Evolutionary conservation across 169 alveolate species (phyloP), one percentile per base, ranked within the genome.

Genomic region (Cardiosporidium cionae): DNA sequence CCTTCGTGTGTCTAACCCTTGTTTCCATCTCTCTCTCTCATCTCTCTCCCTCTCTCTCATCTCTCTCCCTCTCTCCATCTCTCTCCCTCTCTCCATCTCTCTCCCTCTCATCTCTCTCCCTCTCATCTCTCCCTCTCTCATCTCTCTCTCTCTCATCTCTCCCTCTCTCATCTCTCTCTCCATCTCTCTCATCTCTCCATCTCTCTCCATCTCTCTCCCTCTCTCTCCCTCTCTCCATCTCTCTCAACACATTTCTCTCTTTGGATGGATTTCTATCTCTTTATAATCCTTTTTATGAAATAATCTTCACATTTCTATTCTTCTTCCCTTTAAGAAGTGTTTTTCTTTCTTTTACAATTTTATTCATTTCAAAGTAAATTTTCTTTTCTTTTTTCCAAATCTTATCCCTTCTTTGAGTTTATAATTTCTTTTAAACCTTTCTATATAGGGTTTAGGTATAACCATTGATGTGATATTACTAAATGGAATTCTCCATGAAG

Each of bases 391-490:
- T 3, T 3, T 22, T 6, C 65, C 58, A 62, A 63, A 16, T 52
- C 6, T 29, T 32, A 9, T 1, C 32, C 23, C 22, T 27, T 2
- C 34, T 29, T 25, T 22, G 35, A 52, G 16, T 32, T 25, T 7
- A 63, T 3, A 1, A 22, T 6, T 2, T 64, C 33, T 68, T 23
- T 23, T 25, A 70, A n/a, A 7, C 27, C 32, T 27, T 35, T 78
- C 35, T 7, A 72, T 87, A 32, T 94, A 93, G 88, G 99, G 99
- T 3, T 88, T 95, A 70, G 99, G 99, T 1, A 94, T 98, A 23
- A 98, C 99, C 2, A 94, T 98, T 65, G 99, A 98, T 87, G 99
- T 96, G n/a, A 94, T 98, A 6, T 89, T 98, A 5, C 95, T 96
- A 23, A 94, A 95, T 76, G 99, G 99, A 29, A 77, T 86, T 7